Evolutionary conservation across 805 yeast genomes (phyloP), one percentile per base, ranked within the genome.

Genomic region (Blastobotrys americana): DNA sequence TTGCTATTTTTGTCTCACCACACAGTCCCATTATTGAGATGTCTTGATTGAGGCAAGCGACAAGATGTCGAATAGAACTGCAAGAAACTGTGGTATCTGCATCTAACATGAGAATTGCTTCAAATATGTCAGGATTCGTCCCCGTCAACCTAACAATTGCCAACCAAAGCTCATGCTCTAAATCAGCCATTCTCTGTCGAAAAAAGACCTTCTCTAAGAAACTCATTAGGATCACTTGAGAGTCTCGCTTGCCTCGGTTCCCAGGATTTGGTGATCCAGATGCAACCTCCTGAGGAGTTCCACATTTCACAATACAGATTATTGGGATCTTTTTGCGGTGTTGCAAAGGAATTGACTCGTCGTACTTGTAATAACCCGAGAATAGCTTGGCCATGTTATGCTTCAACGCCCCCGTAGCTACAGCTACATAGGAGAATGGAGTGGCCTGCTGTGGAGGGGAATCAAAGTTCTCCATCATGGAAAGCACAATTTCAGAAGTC

Each of bases 201-300:
- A 86, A 87, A 52, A 88, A 83, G 9, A 88, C 77, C 57, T 79
- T 82, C 65, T 88, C 96, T 55, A 89, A 72, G 63, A 88, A 88
- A 0, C 90, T 77, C 97, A 89, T 89, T 55, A 89, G 69, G 50
- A 89, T 80, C 45, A 89, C 82, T 64, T 89, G 97, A 19, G 96
- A 85, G 61, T 89, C 97, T 68, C 97, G 82, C 64, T 89, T 89
- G 66, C 97, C 97, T 72, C 97, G 80, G 63, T 88, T 88, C 54
- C 97, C 97, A 3, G 96, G 95, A 59, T 80, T 82, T 2, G 80
- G 69, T 3, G 81, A 70, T 10, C 73, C 72, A 27, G 76, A 77
- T 6, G n/a, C 34, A 17, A 49, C 57, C 61, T 87, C 96, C 18
- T 72, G 80, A 9, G 87, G 86, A 0, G 95, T 82, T 48, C 97